Conservation (phyloP, 306 rosid genomes). For the Cajanus cajan region DNA sequence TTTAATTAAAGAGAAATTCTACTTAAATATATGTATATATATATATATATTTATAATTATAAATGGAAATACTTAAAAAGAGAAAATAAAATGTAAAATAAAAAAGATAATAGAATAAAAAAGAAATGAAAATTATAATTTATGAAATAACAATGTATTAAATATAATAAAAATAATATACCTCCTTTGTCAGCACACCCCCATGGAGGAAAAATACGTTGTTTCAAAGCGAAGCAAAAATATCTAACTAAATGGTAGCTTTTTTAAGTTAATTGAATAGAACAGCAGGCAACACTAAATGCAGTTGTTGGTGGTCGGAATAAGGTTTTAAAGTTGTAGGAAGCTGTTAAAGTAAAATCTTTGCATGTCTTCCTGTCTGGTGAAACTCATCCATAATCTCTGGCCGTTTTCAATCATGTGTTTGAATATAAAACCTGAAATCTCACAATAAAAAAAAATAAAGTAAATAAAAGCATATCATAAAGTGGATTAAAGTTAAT, state of each 20-base stretch:
- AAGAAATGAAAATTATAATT: neutral
- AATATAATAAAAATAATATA: neutral
- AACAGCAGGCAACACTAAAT: constrained; percentile 22
- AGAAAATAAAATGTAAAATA: neutral
- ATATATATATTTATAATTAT: no score
- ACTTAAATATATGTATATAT: no score
- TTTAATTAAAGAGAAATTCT: neutral
- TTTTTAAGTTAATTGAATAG: constrained; percentile 32
- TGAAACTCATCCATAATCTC: constrained; percentile 19
- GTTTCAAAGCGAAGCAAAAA: neutral
- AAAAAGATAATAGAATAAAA: neutral
- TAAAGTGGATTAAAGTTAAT: neutral
- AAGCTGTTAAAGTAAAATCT: constrained; percentile 33
- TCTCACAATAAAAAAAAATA: neutral
- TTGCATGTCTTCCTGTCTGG: constrained; percentile 51
- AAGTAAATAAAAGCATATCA: constrained; percentile 14
- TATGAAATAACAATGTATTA: neutral
- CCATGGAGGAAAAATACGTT: neutral
- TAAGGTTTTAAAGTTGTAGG: constrained; percentile 31
- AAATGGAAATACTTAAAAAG: neutral
- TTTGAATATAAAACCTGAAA: constrained; percentile 25
- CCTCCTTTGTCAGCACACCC: neutral
- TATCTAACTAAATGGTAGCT: neutral
- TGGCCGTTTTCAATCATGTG: neutral
- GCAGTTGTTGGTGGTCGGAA: constrained; percentile 39